phyloP scores from a whole-genome alignment of 331 rosid genomes.

The Stylosanthes scabra region DNA sequence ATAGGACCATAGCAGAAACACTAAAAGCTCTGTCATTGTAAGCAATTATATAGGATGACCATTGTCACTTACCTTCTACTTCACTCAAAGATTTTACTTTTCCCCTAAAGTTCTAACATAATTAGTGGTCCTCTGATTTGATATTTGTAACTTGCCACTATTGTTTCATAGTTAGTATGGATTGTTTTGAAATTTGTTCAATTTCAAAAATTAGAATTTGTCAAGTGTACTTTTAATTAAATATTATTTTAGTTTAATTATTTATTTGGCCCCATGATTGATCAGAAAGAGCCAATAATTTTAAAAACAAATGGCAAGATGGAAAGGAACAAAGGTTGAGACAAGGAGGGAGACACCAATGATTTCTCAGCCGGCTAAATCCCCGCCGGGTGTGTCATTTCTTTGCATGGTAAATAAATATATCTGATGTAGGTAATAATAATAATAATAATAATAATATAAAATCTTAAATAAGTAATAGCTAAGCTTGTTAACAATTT shows the following conservation, averaged over 20 bases:
- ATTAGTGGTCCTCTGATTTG: not conserved
- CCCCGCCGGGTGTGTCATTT: constrained; percentile 17
- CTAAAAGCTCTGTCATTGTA: not conserved
- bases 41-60: not conserved
- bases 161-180: not conserved
- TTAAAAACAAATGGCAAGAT: not conserved
- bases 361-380: constrained; percentile 58
- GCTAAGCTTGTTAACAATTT: no score
- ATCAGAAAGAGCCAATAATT: not conserved
- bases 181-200: no score
- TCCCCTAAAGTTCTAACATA: not conserved
- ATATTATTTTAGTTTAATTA: no score
- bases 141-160: not conserved
- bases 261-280: no score
- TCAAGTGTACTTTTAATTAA: no score
- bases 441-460: no score
- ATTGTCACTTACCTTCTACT: not conserved
- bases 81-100: not conserved
- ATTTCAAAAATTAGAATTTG: no score
- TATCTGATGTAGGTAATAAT: no score
- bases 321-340: constrained; percentile 37
- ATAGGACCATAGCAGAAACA: not conserved
- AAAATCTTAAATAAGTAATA: no score
- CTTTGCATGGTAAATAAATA: no score
- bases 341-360: constrained; percentile 41